A percentile compares a stretch with the other conserved stretches of the same genome.
These are phyloP conservation scores for Sungouiella thailandica DNA, from an alignment of 805 yeast species.

Conservation along the genomic window DNA sequence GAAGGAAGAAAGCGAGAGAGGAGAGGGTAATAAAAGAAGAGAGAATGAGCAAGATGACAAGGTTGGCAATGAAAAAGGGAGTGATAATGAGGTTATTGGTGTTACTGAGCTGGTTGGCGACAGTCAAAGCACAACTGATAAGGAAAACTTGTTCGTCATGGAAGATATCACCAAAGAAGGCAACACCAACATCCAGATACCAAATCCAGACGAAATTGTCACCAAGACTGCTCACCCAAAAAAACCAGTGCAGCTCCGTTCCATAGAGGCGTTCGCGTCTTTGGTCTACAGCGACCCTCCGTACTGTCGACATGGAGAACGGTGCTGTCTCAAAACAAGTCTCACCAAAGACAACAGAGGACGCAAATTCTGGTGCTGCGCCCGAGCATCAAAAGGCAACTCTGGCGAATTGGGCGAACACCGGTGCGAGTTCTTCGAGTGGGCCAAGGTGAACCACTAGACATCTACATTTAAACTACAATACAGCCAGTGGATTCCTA, in stretches of 20 bases:
- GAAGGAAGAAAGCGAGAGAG: no score
- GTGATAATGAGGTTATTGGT: no score
- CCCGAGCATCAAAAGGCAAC: constrained; percentile 10
- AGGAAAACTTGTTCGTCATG: no score
- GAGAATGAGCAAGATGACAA: no score
- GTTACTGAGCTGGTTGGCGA: no score
- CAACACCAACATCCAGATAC: not conserved
- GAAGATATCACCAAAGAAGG: not conserved
- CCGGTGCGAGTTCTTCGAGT: constrained; percentile 14
- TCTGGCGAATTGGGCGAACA: constrained; percentile 12
- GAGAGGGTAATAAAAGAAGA: no score
- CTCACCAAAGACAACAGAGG: constrained; percentile 23
- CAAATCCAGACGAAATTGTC: not conserved
- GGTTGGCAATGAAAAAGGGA: no score
- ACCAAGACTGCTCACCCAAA: not conserved
- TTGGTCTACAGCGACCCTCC: constrained; percentile 24
- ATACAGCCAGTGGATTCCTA: no score
- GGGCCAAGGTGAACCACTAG: constrained; percentile 12
- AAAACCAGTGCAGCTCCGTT: constrained; percentile 1
- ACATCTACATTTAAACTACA: no score
- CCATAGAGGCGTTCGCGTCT: constrained; percentile 1
- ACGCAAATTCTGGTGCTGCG: constrained; percentile 30
- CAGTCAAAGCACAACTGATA: no score
- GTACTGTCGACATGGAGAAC: constrained; percentile 21
- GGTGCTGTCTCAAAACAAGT: constrained; percentile 26